Base-by-base conservation (phyloP, 768 basidiomycete species). In the Ramaria sp. region DNA sequence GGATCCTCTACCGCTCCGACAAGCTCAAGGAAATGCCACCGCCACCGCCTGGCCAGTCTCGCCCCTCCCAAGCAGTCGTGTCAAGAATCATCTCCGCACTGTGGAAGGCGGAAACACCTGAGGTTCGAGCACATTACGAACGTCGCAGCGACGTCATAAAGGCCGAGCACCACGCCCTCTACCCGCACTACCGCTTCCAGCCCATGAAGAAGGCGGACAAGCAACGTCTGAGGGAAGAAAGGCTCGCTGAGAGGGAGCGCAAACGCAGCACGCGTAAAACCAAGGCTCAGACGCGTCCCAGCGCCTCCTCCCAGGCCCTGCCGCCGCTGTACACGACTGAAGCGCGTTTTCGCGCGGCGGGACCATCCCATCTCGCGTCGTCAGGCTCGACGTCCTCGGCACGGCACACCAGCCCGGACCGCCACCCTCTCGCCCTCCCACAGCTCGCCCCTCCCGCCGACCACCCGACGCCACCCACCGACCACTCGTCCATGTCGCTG, bases 1-100 rank as follows among this genome's bases (percentile, higher is more conserved):
- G 86, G 85, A 90, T 91, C 56, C 59, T 90, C 15, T 91, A 85
- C 66, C 78, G 88, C 41, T 78, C 83, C 2, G 74, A 79, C 57
- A 79, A 76, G 62, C 69, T 78, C 42, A 67, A 66, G 56, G 64
- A 69, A 12, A 64, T 82, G 50, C 69, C 71, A n/a, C 68, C 70
- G 41, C 58, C 65, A 22, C 55, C 59, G 36, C 65, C 53, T 63
- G 62, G 64, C 65, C 44, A 69, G 69, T 58, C 69, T 57, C 58
- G 73, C 38, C 51, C 69, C 5, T 65, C 77, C 6, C 87, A 88
- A 64, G 78, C 79, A 5, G 73, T 76, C 16, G 75, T 88, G 48
- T 88, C 86, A 45, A 78, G 76, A 58, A 57, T 76, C 18, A 81
- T 89, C 53, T 74, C 81, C 10, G 47, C 63, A 4, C 71, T 82